Evolutionary conservation across 2,329 filamentous ascomycete species (phyloP).

Genomic region (Ceratocystiopsis sp.): DNA sequence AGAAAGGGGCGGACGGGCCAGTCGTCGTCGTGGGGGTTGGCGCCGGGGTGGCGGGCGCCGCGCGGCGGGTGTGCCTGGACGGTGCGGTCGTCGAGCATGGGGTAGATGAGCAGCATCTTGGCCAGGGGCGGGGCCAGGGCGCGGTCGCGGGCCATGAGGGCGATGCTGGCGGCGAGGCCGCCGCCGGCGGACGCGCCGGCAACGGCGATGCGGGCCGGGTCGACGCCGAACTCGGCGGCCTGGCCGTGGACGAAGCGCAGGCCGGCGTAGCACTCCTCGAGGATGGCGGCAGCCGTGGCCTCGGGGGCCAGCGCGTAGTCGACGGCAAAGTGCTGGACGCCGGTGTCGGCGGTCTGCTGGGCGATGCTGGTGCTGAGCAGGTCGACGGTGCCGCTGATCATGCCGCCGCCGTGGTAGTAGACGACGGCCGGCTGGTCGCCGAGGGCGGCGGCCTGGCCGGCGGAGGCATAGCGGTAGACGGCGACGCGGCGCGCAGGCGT

Average conservation of each 20-base stretch:
- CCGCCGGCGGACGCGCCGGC: slow-evolving; percentile 15
- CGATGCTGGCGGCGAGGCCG: slow-evolving; percentile 10
- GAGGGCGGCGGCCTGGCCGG: background rate
- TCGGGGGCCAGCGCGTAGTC: slow-evolving; percentile 34
- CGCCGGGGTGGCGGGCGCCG: slow-evolving; percentile 11
- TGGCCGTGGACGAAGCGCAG: slow-evolving; percentile 18
- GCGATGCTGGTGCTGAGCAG: slow-evolving; percentile 7
- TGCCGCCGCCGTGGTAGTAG: slow-evolving; percentile 15
- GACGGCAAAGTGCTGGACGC: slow-evolving; percentile 17
- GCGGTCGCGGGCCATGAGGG: slow-evolving; percentile 24
- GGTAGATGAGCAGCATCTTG: slow-evolving; percentile 19
- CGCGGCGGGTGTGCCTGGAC: slow-evolving; percentile 2
- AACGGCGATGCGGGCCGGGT: slow-evolving; percentile 13
- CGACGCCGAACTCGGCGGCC: slow-evolving; percentile 10
- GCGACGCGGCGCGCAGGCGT: no score
- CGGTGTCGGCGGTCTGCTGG: slow-evolving; percentile 6
- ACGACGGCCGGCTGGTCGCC: slow-evolving; percentile 8
- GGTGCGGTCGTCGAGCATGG: slow-evolving; percentile 21
- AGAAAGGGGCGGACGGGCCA: slow-evolving; percentile 6
- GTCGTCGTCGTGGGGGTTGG: slow-evolving; percentile 5
- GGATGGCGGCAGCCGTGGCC: slow-evolving; percentile 23
- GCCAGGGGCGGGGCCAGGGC: slow-evolving; percentile 14
- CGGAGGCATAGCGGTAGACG: slow-evolving; percentile 10
- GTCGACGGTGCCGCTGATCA: slow-evolving; percentile 10
- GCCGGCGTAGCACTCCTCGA: slow-evolving; percentile 21